Evolutionary conservation across 371 early-diverging fungal genomes (phyloP).

Genomic region (Basidiobolus meristosporus): DNA sequence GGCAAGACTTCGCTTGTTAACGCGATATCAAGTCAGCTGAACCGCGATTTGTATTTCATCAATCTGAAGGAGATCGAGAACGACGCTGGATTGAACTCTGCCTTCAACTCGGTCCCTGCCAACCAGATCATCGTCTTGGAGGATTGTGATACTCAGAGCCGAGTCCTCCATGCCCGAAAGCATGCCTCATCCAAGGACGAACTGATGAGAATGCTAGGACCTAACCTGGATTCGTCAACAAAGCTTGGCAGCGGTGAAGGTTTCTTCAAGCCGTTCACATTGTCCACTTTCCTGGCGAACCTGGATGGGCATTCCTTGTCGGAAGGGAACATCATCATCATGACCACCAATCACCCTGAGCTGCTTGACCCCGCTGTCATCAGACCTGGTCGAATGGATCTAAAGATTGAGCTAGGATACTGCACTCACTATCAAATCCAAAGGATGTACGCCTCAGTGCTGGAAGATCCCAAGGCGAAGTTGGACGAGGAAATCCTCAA

Average conservation of each 20-base stretch:
- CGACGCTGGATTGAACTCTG: constrained; percentile 37
- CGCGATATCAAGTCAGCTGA: constrained; percentile 50
- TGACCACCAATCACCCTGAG: constrained; percentile 79
- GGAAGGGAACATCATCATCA: constrained; percentile 53
- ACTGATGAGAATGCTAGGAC: too few relatives aligned
- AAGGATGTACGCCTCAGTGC: constrained; percentile 22
- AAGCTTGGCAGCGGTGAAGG: not conserved
- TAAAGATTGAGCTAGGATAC: constrained; percentile 47
- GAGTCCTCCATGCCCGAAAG: constrained; percentile 16
- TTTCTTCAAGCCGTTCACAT: constrained; percentile 18
- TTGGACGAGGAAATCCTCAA: constrained; percentile 9
- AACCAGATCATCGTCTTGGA: constrained; percentile 72
- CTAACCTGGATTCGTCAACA: constrained; percentile 5
- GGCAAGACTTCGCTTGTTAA: constrained; percentile 72
- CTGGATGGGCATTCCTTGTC: constrained; percentile 65
- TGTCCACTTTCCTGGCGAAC: constrained; percentile 59
- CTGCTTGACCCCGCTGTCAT: constrained; percentile 68
- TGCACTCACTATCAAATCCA: constrained; percentile 31
- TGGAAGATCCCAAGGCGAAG: constrained; percentile 10
- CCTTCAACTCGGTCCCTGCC: constrained; percentile 46
- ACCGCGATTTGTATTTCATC: constrained; percentile 53
- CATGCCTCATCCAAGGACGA: constrained; percentile 3
- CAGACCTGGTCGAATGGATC: constrained; percentile 74
- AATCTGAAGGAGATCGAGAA: constrained; percentile 36
- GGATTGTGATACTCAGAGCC: constrained; percentile 59